Evolutionary conservation across 2,329 filamentous ascomycete species (phyloP), one percentile per base, ranked within the genome.

Genomic region (Stemphylium vesicarium): DNA sequence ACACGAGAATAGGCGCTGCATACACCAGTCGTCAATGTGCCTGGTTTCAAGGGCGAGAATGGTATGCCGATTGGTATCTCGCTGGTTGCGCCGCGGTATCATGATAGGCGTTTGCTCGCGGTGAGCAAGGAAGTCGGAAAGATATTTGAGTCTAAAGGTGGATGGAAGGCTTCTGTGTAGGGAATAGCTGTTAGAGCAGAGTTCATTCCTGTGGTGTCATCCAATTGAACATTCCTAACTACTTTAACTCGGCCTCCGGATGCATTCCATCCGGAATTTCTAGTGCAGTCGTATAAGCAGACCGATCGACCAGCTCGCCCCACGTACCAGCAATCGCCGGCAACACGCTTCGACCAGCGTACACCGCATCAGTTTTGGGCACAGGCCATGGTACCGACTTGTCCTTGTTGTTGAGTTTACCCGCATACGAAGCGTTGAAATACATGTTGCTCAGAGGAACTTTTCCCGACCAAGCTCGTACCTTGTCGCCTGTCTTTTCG

Each of bases 1-100:
- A 62, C 15, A 15, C 16, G 13, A 2, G 4, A 22, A 9, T 2
- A 58, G 63, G 64, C 62, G 52, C 70, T 89, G 12, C 86, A 89
- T 57, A 82, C 79, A 1, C 87, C 87, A 0, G 84, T 85, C 0
- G 71, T 88, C n/a, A 88, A 89, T 55, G 70, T 89, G 0, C 85
- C 86, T 0, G 86, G 85, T 0, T 88, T 89, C 60, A 71, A 77
- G 31, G 86, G 87, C 0, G 76, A 77, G 26, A 78, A 82, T 53
- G 80, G 78, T 0, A 71, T 89, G 78, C 87, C 87, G 0, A 79
- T 89, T 33, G 87, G 87, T 0, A 61, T 86, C 16, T 84, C 82
- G 0, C 64, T 85, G 1, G 79, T 85, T 0, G 77, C 76, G 0
- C 74, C 79, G 1, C 51, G 71, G 24, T 73, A 72, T 53, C 59